Evolutionary conservation across 1,284 basidiomycete genomes (phyloP).

Genomic region (Ustilago crameri): DNA sequence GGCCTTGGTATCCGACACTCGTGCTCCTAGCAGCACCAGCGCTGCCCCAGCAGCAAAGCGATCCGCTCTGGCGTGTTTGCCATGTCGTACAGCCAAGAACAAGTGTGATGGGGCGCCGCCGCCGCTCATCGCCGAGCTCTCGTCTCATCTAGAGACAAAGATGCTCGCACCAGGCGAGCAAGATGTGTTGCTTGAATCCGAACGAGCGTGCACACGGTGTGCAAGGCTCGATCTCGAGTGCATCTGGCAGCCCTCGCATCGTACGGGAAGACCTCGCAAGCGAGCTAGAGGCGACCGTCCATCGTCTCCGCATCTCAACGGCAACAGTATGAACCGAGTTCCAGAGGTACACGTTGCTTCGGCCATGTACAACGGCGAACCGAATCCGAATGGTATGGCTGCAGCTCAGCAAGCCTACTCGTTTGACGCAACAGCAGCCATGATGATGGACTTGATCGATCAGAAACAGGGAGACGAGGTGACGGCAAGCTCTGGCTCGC

Average conservation of each 20-base stretch:
- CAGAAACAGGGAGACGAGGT: too few relatives aligned
- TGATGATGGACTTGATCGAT: too few relatives aligned
- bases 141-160: slow-evolving; percentile 19
- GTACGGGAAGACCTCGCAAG: slow-evolving; percentile 20
- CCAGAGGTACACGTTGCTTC: too few relatives aligned
- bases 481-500: background rate
- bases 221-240: slow-evolving; percentile 8
- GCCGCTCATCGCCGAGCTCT: slow-evolving; percentile 15
- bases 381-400: too few relatives aligned
- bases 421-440: too few relatives aligned
- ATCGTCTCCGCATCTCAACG: background rate
- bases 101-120: slow-evolving; percentile 21
- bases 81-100: slow-evolving; percentile 28
- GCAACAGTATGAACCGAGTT: background rate
- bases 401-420: too few relatives aligned
- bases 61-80: slow-evolving; percentile 21
- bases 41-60: slow-evolving; percentile 2
- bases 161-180: background rate
- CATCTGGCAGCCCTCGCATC: slow-evolving; percentile 27
- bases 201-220: slow-evolving; percentile 16
- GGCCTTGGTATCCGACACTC: background rate
- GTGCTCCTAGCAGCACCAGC: background rate
- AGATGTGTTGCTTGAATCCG: slow-evolving; percentile 11
- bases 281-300: background rate
- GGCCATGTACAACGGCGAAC: too few relatives aligned